Conservation (phyloP, 495 filamentous ascomycete genomes). For the Aspergillus leporis region DNA sequence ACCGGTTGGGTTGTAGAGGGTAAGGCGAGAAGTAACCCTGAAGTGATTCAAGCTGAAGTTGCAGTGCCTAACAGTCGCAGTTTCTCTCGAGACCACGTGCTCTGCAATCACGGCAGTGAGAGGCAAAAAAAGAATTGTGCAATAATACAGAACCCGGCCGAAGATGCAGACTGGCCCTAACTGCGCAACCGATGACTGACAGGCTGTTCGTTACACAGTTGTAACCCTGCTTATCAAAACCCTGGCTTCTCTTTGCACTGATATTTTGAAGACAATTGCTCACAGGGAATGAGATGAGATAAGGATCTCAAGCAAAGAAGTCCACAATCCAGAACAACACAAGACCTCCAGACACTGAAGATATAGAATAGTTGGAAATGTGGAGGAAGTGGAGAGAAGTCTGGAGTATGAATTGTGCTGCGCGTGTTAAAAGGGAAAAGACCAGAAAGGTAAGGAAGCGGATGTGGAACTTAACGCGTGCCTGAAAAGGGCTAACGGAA, state of each 20-base stretch:
- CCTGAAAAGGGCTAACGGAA: slow-evolving; percentile 1
- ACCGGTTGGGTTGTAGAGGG: neutral
- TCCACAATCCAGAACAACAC: neutral
- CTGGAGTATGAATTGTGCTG: slow-evolving; percentile 2
- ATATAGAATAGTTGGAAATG: neutral
- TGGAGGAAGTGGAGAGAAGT: slow-evolving; percentile 7
- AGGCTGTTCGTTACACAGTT: neutral
- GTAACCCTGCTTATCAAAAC: neutral
- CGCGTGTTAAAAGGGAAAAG: slow-evolving; percentile 6
- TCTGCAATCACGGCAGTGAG: neutral
- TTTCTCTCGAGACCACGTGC: neutral
- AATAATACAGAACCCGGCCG: neutral
- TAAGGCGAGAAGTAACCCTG: slow-evolving; percentile 4
- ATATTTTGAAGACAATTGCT: neutral
- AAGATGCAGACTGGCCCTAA: neutral
- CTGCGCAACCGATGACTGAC: neutral
- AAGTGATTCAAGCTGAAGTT: neutral
- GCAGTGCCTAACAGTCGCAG: neutral
- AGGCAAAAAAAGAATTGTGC: neutral
- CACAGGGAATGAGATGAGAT: neutral
- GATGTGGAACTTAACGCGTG: slow-evolving; percentile 12
- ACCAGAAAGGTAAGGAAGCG: slow-evolving; percentile 12
- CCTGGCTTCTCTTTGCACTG: neutral
- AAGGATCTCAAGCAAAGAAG: neutral
- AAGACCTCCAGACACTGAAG: neutral